A percentile compares a stretch with the other conserved stretches of the same genome.
phyloP scores from a whole-genome alignment of 2,329 filamentous ascomycete genomes.

The Meredithiella fracta region DNA sequence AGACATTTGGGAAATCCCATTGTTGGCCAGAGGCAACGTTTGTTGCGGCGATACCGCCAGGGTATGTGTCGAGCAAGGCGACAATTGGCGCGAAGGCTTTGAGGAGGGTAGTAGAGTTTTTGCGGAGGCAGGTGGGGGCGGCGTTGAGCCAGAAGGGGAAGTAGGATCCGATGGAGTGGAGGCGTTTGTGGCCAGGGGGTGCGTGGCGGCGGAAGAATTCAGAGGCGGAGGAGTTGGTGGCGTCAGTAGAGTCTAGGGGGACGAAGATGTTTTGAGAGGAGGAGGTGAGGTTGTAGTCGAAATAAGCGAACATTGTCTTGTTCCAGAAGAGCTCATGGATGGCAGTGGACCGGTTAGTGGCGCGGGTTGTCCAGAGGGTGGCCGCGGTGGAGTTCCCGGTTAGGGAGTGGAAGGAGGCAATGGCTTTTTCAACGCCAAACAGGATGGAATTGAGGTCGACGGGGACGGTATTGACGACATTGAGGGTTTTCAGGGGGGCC shows the following conservation, averaged over 20 bases:
- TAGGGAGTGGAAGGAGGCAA: slow-evolving; percentile 36
- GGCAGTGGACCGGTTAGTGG: slow-evolving; percentile 38
- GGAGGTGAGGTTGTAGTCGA: slow-evolving; percentile 52
- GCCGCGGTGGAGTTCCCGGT: slow-evolving; percentile 35
- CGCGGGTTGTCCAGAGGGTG: slow-evolving; percentile 31
- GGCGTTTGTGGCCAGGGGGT: slow-evolving; percentile 37
- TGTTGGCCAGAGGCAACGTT: slow-evolving; percentile 46
- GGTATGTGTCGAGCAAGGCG: slow-evolving; percentile 32
- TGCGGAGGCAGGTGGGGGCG: slow-evolving; percentile 37
- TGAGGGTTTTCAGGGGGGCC: slow-evolving; percentile 49
- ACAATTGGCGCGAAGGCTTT: slow-evolving; percentile 37
- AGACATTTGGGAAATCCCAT: slow-evolving; percentile 56
- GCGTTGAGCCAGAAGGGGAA: slow-evolving; percentile 56
- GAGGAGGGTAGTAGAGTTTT: slow-evolving; percentile 41
- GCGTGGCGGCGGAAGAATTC: slow-evolving; percentile 24
- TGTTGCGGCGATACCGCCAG: slow-evolving; percentile 44
- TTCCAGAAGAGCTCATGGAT: slow-evolving; percentile 52
- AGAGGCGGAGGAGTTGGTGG: slow-evolving; percentile 13
- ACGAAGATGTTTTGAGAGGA: slow-evolving; percentile 38
- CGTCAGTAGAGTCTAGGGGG: slow-evolving; percentile 6
- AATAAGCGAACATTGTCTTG: slow-evolving; percentile 43
- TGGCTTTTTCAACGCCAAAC: slow-evolving; percentile 46
- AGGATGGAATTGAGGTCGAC: slow-evolving; percentile 54
- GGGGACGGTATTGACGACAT: slow-evolving; percentile 40
- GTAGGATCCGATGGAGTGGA: slow-evolving; percentile 43